Base-by-base conservation (phyloP, 805 yeast genomes). In the Candida hungchunana region DNA sequence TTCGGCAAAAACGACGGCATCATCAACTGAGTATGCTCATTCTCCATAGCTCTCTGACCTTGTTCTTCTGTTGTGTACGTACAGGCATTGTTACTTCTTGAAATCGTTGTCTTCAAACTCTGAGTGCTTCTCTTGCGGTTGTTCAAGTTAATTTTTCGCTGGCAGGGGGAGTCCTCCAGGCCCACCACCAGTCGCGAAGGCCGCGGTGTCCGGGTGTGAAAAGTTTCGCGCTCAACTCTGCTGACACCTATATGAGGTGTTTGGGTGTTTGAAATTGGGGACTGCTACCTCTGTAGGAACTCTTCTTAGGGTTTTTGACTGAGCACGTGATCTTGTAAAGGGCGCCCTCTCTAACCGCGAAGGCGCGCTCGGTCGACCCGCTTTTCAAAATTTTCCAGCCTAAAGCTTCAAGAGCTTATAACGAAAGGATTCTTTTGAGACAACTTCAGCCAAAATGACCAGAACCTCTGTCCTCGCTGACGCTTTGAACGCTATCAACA, bases 391-490 rank as follows among this genome's bases (percentile, higher is more conserved):
- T 43, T 43, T 43, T 43, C 47, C 42, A 43, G 42, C 15, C 31
- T 26, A 17, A 5, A 22, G n/a, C n/a, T n/a, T n/a, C n/a, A n/a
- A n/a, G n/a, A n/a, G n/a, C n/a, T n/a, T n/a, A n/a, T n/a, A n/a
- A n/a, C n/a, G n/a, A 21, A 18, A 18, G 33, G 31, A 17, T 7
- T n/a, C 16, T 29, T 27, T 13, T 7, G 16, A 15, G 18, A 11
- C 25, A 25, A 6, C 42, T 29, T 15, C 36, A 41, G 34, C 42
- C 33, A 76, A 64, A 66, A 88, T 89, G 97, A 86, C 96, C 70
- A 89, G 97, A 78, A 79, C 96, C 57, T 89, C 97, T 61, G 97
- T 85, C 71, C 84, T 89, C 71, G 96, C 96, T 67, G 97, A 89
- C 77, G 97, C 97, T 67, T 82, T 89, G 63, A 89, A 89, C 75